Base-by-base conservation (phyloP, 495 filamentous ascomycete genomes). In the Hyaloscypha variabilis region DNA sequence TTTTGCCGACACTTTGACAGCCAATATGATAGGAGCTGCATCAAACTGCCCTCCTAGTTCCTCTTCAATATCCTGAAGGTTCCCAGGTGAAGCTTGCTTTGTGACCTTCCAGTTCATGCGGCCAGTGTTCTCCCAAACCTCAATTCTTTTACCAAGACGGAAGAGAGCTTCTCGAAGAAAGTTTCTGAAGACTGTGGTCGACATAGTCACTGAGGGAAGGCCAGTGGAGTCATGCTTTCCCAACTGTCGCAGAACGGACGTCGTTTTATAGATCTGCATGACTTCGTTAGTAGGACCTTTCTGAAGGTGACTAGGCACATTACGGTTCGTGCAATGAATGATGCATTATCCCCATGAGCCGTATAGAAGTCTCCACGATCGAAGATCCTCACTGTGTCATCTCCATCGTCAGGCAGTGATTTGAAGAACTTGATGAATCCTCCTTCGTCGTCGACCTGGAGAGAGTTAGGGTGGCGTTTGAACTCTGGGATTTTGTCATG, bases 351-450 rank as follows among this genome's bases (percentile, higher is more conserved):
- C 28, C 93, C 95, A 73, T 99, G 96, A 19, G 93, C 91, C 0
- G 93, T 94, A 76, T 97, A 97, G 86, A 88, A 98, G 73, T 98
- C 95, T 34, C 92, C 92, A 66, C 95, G 88, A 73, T 97, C 92
- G 72, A 98, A 99, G 51, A 99, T 87, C 28, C 95, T 91, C 29
- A 98, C 83, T 1, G 88, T 88, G 65, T 94, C 92, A 11, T 82
- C 84, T 72, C 85, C 83, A 57, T 87, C 85, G 21, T 76, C 62
- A 8, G 91, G 87, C 10, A 99, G 85, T 34, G 85, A 88, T 65
- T 92, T 92, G 82, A 93, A 99, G 81, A 94, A 97, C 42, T 88
- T 88, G 75, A 97, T 97, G 80, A 99, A 98, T 66, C 94, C 91
- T 72, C 87, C 86, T 82, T 99, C 95, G 75, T 99, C 95, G 71